phyloP scores from a whole-genome alignment of 1,284 basidiomycete genomes.

The Ganoderma meredithae region DNA sequence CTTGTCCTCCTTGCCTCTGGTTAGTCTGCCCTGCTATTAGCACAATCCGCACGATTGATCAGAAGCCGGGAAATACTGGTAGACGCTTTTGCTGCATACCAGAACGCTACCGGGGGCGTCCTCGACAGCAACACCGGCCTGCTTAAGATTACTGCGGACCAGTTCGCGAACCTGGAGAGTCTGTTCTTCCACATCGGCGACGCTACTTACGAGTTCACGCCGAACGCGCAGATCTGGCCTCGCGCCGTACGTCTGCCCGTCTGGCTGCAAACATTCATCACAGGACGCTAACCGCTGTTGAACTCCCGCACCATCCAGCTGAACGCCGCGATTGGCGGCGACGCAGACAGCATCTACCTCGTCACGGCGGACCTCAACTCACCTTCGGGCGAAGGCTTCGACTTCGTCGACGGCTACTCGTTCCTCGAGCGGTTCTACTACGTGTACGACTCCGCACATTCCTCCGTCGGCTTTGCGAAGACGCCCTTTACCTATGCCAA shows the following conservation, averaged over 20 bases:
- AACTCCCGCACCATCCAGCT: constrained; percentile 43
- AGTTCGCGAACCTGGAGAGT: constrained; percentile 35
- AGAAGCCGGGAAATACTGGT: no score
- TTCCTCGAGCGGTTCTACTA: constrained; percentile 68
- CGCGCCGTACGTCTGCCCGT: constrained; percentile 14
- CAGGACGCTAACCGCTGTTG: neutral
- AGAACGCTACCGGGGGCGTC: constrained; percentile 33
- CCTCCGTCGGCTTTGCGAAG: constrained; percentile 52
- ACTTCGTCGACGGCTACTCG: constrained; percentile 43
- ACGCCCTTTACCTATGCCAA: constrained; percentile 49
- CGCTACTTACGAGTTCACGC: constrained; percentile 12
- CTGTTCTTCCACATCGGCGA: constrained; percentile 27
- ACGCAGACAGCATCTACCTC: constrained; percentile 37
- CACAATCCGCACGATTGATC: no score
- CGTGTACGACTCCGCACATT: constrained; percentile 65
- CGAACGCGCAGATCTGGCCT: constrained; percentile 21
- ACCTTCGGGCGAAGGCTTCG: constrained; percentile 36
- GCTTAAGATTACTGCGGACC: constrained; percentile 32
- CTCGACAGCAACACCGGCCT: constrained; percentile 36
- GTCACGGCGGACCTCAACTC: constrained; percentile 37
- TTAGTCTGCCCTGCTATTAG: constrained; percentile 20
- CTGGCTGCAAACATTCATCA: constrained; percentile 33
- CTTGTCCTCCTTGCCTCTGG: constrained; percentile 48
- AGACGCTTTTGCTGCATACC: constrained; percentile 24
- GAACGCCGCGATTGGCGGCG: constrained; percentile 41